Percentiles rank a stretch among this genome's conserved stretches.
Conservation (phyloP, 2,329 filamentous ascomycete species). For the Huntiella savannae region DNA sequence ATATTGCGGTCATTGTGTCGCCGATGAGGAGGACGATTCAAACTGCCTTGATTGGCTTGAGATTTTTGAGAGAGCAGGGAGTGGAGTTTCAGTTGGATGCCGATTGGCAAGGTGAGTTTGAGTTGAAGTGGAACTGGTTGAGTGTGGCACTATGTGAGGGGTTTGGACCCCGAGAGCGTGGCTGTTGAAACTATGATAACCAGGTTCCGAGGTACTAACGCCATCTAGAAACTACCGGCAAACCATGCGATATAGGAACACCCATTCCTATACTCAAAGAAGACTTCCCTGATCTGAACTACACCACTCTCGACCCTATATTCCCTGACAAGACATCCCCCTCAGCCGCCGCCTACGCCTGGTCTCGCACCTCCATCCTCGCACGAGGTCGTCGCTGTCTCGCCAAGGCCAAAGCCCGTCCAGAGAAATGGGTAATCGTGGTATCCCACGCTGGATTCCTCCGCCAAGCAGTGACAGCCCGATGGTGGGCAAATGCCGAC, state of each 20-base stretch:
- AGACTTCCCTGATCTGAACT: conserved; percentile 38
- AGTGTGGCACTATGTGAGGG: background rate
- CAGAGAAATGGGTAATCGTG: conserved; percentile 43
- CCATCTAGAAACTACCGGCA: conserved; percentile 28
- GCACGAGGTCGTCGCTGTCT: conserved; percentile 33
- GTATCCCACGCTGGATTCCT: conserved; percentile 48
- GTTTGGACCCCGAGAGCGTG: background rate
- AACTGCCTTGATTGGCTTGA: conserved; percentile 38
- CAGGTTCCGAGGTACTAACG: background rate
- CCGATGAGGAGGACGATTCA: conserved; percentile 48
- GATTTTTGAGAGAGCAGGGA: conserved; percentile 36
- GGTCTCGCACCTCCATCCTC: conserved; percentile 32
- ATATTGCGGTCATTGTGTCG: conserved; percentile 38
- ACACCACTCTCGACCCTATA: conserved; percentile 34
- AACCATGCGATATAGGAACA: conserved; percentile 44
- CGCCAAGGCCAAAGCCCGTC: conserved; percentile 28
- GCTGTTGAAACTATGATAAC: background rate
- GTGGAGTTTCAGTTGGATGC: conserved; percentile 38
- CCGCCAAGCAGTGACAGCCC: conserved; percentile 34
- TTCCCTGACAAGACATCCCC: conserved; percentile 43
- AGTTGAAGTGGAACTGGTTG: background rate
- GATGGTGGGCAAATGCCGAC: conserved; percentile 41
- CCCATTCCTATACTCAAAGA: conserved; percentile 22
- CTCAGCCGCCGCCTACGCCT: conserved; percentile 28
- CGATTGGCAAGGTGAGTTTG: conserved; percentile 40